A percentile compares a stretch with the other conserved stretches of the same genome.
phyloP scores from a whole-genome alignment of 208 protist species.

The Leishmania major region DNA sequence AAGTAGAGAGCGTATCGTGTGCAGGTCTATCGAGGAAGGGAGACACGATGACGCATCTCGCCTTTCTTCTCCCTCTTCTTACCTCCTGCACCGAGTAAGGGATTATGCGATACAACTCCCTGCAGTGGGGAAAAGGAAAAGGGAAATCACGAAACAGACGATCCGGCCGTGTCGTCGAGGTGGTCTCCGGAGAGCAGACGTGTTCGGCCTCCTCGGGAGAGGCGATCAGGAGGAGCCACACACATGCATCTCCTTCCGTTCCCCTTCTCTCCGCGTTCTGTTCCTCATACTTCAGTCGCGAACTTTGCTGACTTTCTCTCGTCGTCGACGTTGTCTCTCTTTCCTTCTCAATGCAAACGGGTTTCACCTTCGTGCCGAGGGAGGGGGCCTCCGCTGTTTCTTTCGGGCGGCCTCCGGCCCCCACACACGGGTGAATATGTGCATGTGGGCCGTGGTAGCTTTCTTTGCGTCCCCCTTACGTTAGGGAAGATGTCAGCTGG shows the following conservation, averaged over 20 bases:
- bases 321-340: background rate
- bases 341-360: too few species aligned
- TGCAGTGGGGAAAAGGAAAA: too few species aligned
- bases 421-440: too few species aligned
- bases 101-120: too few species aligned
- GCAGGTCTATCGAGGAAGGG: too few species aligned
- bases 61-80: too few species aligned
- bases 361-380: background rate
- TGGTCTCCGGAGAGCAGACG: background rate
- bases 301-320: too few species aligned
- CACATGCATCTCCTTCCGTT: background rate
- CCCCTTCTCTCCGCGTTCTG: background rate
- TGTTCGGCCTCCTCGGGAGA: background rate
- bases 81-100: too few species aligned
- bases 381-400: background rate
- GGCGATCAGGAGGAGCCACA: background rate
- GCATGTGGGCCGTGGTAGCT: background rate
- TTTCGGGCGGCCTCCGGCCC: background rate
- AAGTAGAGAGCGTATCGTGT: too few species aligned
- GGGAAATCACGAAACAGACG: too few species aligned
- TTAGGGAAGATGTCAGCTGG: background rate
- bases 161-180: background rate
- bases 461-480: background rate
- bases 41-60: too few species aligned
- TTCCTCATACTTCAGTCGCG: too few species aligned